Percentiles rank a stretch among this genome's conserved stretches.
Conservation (phyloP, 306 rosid species). For the Fagus crenata region DNA sequence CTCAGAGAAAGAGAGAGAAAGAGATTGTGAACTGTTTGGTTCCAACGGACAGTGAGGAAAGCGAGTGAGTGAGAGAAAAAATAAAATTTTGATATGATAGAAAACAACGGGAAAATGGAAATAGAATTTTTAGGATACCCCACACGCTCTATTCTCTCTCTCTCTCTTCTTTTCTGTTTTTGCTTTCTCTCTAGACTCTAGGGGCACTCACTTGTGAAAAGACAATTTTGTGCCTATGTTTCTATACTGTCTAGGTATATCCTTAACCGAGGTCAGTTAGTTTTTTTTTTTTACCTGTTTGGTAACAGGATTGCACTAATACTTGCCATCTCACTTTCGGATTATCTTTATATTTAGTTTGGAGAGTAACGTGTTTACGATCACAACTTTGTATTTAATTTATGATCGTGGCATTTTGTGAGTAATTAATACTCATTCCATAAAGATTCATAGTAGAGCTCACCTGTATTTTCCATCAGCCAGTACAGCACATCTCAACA, state of each 20-base stretch:
- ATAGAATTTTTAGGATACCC: constrained; percentile 23
- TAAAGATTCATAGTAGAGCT: too few relatives aligned
- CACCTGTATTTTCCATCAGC: too few relatives aligned
- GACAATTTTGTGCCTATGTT: constrained; percentile 31
- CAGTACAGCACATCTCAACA: too few relatives aligned
- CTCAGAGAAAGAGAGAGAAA: constrained; percentile 12
- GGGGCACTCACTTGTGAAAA: constrained; percentile 28
- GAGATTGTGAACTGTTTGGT: constrained; percentile 49
- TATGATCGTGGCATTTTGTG: too few relatives aligned
- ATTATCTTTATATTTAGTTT: too few relatives aligned
- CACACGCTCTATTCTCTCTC: constrained; percentile 26
- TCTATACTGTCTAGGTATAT: not conserved
- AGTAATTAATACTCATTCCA: too few relatives aligned
- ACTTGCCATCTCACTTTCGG: too few relatives aligned
- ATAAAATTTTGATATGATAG: not conserved
- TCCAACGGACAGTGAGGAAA: constrained; percentile 60
- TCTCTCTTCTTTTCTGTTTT: not conserved
- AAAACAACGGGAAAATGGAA: constrained; percentile 24
- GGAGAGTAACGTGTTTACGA: too few relatives aligned
- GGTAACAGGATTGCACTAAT: too few relatives aligned
- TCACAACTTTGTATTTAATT: too few relatives aligned
- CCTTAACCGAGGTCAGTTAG: constrained; percentile 24
- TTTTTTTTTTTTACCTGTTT: too few relatives aligned
- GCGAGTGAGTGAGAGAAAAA: not conserved
- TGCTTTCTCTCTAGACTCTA: not conserved